A percentile compares a stretch with the other conserved stretches of the same genome.
Conservation (phyloP, 2,329 filamentous ascomycete species). For the Colletotrichum shisoi region DNA sequence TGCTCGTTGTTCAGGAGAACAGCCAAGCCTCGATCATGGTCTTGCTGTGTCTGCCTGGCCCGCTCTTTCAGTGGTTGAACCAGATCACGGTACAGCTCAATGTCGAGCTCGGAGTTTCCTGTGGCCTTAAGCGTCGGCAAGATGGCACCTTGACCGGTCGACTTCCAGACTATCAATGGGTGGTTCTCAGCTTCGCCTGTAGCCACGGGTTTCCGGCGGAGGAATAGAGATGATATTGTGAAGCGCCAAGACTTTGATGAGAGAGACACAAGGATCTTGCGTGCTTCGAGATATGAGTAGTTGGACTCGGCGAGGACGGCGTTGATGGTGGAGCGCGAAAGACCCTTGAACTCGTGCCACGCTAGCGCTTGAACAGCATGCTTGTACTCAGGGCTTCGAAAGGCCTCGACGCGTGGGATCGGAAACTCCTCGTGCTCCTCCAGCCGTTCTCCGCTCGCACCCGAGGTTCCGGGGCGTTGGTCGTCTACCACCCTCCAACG, state of each 20-base stretch:
- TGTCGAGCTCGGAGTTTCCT: slow-evolving; percentile 69
- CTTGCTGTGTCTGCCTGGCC: slow-evolving; percentile 55
- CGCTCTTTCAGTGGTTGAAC: slow-evolving; percentile 61
- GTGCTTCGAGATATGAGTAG: slow-evolving; percentile 76
- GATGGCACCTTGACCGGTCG: slow-evolving; percentile 60
- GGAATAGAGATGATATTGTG: slow-evolving; percentile 74
- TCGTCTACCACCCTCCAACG: slow-evolving; percentile 62
- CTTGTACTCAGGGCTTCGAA: slow-evolving; percentile 73
- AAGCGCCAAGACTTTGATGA: slow-evolving; percentile 80
- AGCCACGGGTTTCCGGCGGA: slow-evolving; percentile 67
- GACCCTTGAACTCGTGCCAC: slow-evolving; percentile 77
- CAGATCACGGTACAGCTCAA: slow-evolving; percentile 67
- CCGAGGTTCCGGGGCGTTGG: slow-evolving; percentile 46
- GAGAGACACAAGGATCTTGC: slow-evolving; percentile 72
- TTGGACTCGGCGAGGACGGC: slow-evolving; percentile 83
- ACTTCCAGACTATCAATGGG: slow-evolving; percentile 69
- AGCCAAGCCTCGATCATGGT: slow-evolving; percentile 63
- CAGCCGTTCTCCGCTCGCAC: slow-evolving; percentile 45
- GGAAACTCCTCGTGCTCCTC: not conserved
- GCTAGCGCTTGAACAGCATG: slow-evolving; percentile 72
- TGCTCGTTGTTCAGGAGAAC: slow-evolving; percentile 64
- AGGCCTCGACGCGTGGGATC: slow-evolving; percentile 69
- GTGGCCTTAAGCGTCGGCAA: slow-evolving; percentile 71
- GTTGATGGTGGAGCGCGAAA: slow-evolving; percentile 76
- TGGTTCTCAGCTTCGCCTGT: slow-evolving; percentile 65